Conservation (phyloP, 805 yeast genomes). For the Scheffersomyces coipomensis region DNA sequence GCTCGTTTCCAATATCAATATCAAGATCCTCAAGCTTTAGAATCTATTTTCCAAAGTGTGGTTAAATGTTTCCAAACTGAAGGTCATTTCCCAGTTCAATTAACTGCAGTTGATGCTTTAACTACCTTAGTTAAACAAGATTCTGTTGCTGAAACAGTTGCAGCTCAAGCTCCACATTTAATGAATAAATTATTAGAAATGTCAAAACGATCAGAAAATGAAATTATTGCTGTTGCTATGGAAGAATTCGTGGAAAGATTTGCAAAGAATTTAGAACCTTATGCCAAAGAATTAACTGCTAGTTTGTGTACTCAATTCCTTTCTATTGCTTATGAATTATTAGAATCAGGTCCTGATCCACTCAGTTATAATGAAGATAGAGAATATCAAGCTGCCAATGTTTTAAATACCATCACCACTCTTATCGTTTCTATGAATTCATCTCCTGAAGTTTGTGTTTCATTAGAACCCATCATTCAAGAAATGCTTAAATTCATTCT, state of each 20-base stretch:
- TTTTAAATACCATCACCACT: constrained; percentile 40
- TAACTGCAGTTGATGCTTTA: constrained; percentile 54
- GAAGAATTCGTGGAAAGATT: constrained; percentile 45
- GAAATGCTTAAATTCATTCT: constrained; percentile 34
- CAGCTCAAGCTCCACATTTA: constrained; percentile 44
- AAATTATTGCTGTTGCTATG: constrained; percentile 43
- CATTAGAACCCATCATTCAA: constrained; percentile 31
- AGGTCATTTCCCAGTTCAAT: constrained; percentile 47
- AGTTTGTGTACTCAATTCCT: constrained; percentile 73
- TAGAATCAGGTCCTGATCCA: constrained; percentile 18
- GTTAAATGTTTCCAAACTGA: constrained; percentile 37
- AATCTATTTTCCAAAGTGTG: constrained; percentile 41
- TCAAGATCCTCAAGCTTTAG: constrained; percentile 31
- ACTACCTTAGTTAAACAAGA: constrained; percentile 48
- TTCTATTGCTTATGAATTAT: constrained; percentile 59
- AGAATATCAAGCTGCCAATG: constrained; percentile 44
- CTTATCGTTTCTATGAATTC: constrained; percentile 42
- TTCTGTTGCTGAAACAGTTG: constrained; percentile 38
- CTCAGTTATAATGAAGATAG: constrained; percentile 29
- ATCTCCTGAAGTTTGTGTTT: constrained; percentile 35
- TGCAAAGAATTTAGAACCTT: constrained; percentile 41
- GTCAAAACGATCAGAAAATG: constrained; percentile 44
- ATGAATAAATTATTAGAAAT: constrained; percentile 44
- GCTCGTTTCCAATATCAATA: constrained; percentile 39
- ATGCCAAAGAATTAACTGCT: constrained; percentile 38